Evolutionary conservation across 495 filamentous ascomycete species (phyloP).

Genomic region (Penicillium cinerascens): DNA sequence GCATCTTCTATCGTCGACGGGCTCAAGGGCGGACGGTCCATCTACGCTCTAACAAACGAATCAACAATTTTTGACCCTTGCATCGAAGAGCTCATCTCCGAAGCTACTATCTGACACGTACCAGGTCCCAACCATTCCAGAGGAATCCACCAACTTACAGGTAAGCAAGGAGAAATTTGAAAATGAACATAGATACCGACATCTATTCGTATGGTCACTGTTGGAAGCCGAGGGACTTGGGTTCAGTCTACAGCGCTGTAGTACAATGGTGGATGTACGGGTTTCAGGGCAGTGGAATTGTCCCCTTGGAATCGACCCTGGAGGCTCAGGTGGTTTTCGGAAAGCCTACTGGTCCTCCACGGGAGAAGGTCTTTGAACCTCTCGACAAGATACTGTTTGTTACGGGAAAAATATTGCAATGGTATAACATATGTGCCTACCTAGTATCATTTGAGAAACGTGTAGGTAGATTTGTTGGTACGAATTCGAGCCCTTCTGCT

Average conservation of each 20-base stretch:
- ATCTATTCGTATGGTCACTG: conserved; percentile 52
- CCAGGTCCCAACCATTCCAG: conserved; percentile 56
- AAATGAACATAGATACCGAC: background rate
- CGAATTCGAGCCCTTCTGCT: too few relatives aligned
- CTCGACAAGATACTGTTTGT: conserved; percentile 14
- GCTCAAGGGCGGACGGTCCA: conserved; percentile 28
- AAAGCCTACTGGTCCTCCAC: conserved; percentile 35
- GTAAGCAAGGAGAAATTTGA: conserved; percentile 6
- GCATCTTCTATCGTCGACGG: conserved; percentile 19
- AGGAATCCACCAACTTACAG: conserved; percentile 64
- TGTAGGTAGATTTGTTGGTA: too few relatives aligned
- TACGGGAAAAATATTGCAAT: too few relatives aligned
- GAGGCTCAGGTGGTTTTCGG: conserved; percentile 62
- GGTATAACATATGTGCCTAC: too few relatives aligned
- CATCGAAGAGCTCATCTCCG: conserved; percentile 25
- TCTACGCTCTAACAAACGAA: conserved; percentile 25
- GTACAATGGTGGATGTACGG: conserved; percentile 54
- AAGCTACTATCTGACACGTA: conserved; percentile 5
- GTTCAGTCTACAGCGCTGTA: conserved; percentile 74
- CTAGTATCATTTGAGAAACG: too few relatives aligned
- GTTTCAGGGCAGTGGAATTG: conserved; percentile 54
- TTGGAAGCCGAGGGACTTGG: conserved; percentile 69
- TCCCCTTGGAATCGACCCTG: conserved; percentile 58
- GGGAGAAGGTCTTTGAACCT: conserved; percentile 19
- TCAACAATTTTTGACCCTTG: conserved; percentile 28